These are phyloP conservation scores for Aspergillus brasiliensis DNA, from an alignment of 2,329 filamentous ascomycete genomes.

Conservation along the genomic window DNA sequence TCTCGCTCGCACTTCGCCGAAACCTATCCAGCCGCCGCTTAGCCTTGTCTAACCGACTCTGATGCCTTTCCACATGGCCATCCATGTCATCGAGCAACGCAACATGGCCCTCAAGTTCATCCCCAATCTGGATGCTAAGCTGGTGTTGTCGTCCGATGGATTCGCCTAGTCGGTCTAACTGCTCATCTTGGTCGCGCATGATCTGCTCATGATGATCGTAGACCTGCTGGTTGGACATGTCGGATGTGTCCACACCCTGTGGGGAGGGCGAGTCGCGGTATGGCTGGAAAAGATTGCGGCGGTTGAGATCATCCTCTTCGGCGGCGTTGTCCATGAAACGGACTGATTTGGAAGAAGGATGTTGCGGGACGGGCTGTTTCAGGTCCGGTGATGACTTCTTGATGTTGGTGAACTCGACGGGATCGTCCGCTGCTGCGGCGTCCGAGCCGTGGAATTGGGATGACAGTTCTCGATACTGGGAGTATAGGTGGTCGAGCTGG, in stretches of 20 bases:
- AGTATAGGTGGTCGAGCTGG: constrained; percentile 67
- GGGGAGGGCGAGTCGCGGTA: constrained; percentile 60
- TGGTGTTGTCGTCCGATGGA: constrained; percentile 88
- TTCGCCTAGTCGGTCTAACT: constrained; percentile 84
- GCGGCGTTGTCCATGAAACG: constrained; percentile 74
- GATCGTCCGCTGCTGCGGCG: constrained; percentile 19
- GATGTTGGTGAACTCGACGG: constrained; percentile 64
- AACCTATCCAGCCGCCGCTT: constrained; percentile 71
- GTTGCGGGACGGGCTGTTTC: constrained; percentile 47
- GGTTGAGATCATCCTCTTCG: constrained; percentile 55
- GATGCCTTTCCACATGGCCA: constrained; percentile 77
- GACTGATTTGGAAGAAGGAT: constrained; percentile 68
- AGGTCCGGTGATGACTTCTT: constrained; percentile 45
- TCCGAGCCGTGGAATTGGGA: constrained; percentile 76
- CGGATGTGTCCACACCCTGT: constrained; percentile 51
- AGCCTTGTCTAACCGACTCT: constrained; percentile 73
- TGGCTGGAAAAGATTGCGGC: constrained; percentile 62
- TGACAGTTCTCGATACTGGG: constrained; percentile 75
- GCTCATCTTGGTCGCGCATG: constrained; percentile 86
- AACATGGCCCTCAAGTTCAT: constrained; percentile 91
- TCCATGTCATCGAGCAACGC: constrained; percentile 89
- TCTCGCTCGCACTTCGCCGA: constrained; percentile 74
- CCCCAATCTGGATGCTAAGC: constrained; percentile 91
- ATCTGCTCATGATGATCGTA: constrained; percentile 81
- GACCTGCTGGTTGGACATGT: constrained; percentile 79